Percentiles rank a stretch among this genome's conserved stretches.
Conservation (phyloP, 2,329 filamentous ascomycete species). For the Xylariaceae sp. region DNA sequence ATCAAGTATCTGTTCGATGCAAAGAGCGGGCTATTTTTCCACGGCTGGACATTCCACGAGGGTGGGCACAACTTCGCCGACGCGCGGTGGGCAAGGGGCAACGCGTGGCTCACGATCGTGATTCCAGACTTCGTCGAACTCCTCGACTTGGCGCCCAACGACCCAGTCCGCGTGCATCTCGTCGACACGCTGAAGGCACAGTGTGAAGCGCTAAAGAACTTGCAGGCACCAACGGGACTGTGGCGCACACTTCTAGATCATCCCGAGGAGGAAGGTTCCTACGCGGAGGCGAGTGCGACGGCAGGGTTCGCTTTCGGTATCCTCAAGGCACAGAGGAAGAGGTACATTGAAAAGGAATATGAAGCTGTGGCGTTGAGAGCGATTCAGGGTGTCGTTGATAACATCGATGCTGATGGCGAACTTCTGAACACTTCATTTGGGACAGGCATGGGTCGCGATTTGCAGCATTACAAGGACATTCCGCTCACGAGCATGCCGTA, state of each 20-base stretch:
- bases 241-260: slow-evolving; percentile 75
- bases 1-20: slow-evolving; percentile 75
- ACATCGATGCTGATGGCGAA: slow-evolving; percentile 65
- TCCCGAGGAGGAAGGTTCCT: slow-evolving; percentile 62
- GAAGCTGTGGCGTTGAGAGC: slow-evolving; percentile 60
- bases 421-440: slow-evolving; percentile 73
- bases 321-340: slow-evolving; percentile 66
- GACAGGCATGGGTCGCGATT: slow-evolving; percentile 68
- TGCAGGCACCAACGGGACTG: slow-evolving; percentile 60
- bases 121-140: slow-evolving; percentile 78
- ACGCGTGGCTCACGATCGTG: slow-evolving; percentile 77
- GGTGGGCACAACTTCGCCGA: slow-evolving; percentile 60
- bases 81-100: slow-evolving; percentile 57
- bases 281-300: slow-evolving; percentile 72
- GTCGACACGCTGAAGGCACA: slow-evolving; percentile 65
- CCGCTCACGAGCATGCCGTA: slow-evolving; percentile 78
- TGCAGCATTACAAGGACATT: slow-evolving; percentile 77
- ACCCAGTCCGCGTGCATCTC: slow-evolving; percentile 58
- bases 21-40: slow-evolving; percentile 70
- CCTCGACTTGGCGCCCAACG: slow-evolving; percentile 58
- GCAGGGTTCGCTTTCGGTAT: slow-evolving; percentile 80
- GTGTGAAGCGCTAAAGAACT: slow-evolving; percentile 56
- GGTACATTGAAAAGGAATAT: slow-evolving; percentile 63
- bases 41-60: slow-evolving; percentile 75
- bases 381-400: slow-evolving; percentile 61